Conservation (phyloP, 2,329 filamentous ascomycete species). For the Penicillium sp. region DNA sequence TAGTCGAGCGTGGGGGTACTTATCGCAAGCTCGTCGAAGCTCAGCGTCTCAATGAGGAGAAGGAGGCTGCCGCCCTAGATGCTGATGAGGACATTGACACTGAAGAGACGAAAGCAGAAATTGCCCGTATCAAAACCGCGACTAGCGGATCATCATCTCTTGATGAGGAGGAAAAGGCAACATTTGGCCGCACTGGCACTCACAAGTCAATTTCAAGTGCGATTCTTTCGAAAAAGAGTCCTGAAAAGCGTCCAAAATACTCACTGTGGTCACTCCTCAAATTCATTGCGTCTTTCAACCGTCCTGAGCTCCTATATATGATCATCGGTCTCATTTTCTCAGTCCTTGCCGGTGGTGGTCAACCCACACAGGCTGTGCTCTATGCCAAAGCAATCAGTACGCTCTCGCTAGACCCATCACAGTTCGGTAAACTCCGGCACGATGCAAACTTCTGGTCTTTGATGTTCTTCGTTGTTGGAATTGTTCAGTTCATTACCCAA, state of each 20-base stretch:
- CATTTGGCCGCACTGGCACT: conserved; percentile 52
- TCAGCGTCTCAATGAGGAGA: conserved; percentile 73
- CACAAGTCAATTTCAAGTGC: conserved; percentile 69
- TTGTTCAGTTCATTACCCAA: conserved; percentile 74
- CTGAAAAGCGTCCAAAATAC: conserved; percentile 64
- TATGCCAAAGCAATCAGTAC: conserved; percentile 86
- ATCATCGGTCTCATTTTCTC: conserved; percentile 73
- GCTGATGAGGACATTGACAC: conserved; percentile 34
- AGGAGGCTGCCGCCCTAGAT: conserved; percentile 41
- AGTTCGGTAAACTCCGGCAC: conserved; percentile 63
- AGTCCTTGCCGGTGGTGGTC: conserved; percentile 78
- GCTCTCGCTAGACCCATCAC: conserved; percentile 62
- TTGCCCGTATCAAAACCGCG: conserved; percentile 40
- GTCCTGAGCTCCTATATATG: conserved; percentile 73
- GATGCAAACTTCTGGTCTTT: conserved; percentile 84
- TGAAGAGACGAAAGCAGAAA: conserved; percentile 32
- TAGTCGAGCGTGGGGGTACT: conserved; percentile 72
- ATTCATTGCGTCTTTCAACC: conserved; percentile 81
- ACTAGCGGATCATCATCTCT: conserved; percentile 33
- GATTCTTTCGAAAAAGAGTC: conserved; percentile 63
- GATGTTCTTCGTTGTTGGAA: conserved; percentile 86
- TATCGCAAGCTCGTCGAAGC: conserved; percentile 88
- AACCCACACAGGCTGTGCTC: conserved; percentile 78
- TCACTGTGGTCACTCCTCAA: conserved; percentile 76
- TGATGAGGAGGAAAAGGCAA: conserved; percentile 38